Percentiles rank a stretch among this genome's conserved stretches.
Conservation (phyloP, 306 rosid genomes). For the Medicago lupulina region DNA sequence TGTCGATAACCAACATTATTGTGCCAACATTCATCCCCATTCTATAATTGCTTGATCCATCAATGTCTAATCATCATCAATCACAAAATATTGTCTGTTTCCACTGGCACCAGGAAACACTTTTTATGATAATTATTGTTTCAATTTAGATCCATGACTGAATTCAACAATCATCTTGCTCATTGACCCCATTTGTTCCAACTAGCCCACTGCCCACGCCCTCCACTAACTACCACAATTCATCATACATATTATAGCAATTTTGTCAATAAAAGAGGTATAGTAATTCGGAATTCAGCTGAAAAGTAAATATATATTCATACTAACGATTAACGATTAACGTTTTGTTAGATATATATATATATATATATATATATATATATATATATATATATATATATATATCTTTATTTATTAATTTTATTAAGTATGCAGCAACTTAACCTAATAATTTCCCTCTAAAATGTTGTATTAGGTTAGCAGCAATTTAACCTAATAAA, state of each 20-base stretch:
- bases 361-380: too few relatives aligned
- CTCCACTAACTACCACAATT: conserved; percentile 2
- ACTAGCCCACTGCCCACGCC: not conserved
- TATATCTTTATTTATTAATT: too few relatives aligned
- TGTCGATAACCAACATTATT: not conserved
- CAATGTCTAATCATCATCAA: conserved; percentile 20
- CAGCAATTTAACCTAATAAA: too few relatives aligned
- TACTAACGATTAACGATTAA: too few relatives aligned
- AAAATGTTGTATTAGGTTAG: too few relatives aligned
- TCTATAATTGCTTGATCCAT: not conserved
- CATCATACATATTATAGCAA: not conserved
- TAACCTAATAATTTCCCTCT: too few relatives aligned
- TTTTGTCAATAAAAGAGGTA: not conserved
- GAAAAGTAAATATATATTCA: too few relatives aligned
- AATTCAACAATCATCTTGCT: conserved; percentile 22
- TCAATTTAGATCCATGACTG: not conserved
- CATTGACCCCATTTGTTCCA: conserved; percentile 17
- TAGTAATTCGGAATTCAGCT: too few relatives aligned
- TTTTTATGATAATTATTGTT: not conserved
- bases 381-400: too few relatives aligned
- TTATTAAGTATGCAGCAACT: too few relatives aligned
- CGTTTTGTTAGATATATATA: too few relatives aligned
- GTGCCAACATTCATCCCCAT: conserved; percentile 1
- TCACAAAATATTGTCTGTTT: conserved; percentile 22
- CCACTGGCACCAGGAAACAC: not conserved